Evolutionary conservation across 345 rosid genomes (phyloP).

Genomic region (Limnanthes douglasii): DNA sequence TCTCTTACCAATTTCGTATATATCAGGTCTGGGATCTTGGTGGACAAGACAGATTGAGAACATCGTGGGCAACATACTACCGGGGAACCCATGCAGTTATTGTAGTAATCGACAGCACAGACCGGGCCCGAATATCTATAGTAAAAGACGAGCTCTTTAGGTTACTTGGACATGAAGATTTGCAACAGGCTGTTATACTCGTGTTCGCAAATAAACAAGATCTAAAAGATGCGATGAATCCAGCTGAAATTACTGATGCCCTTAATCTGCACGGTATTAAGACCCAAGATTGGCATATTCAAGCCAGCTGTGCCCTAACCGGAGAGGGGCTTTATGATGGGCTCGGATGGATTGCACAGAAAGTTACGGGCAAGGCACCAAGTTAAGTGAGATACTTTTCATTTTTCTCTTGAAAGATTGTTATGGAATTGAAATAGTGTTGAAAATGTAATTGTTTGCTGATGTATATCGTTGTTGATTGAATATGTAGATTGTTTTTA

Average conservation of each 20-base stretch:
- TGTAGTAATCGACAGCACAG: constrained; percentile 89
- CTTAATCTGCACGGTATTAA: constrained; percentile 86
- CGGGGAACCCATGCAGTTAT: constrained; percentile 87
- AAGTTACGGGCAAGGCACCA: constrained; percentile 63
- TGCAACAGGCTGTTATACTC: constrained; percentile 60
- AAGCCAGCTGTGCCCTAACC: constrained; percentile 80
- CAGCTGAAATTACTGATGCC: constrained; percentile 72
- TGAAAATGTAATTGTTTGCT: no score
- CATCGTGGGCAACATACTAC: constrained; percentile 94
- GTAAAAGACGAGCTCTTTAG: constrained; percentile 81
- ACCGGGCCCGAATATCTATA: constrained; percentile 67
- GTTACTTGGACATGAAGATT: constrained; percentile 72
- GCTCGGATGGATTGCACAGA: constrained; percentile 82
- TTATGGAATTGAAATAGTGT: no score
- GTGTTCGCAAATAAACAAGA: constrained; percentile 92
- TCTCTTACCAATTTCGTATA: no score
- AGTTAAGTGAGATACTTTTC: constrained; percentile 20
- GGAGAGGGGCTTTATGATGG: constrained; percentile 85
- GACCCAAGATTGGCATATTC: constrained; percentile 97
- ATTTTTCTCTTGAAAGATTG: no score
- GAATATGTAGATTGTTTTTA: no score
- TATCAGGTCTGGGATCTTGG: constrained; percentile 98
- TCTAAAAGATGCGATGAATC: constrained; percentile 85
- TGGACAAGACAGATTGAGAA: constrained; percentile 86
- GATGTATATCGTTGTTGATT: no score